phyloP scores from a whole-genome alignment of 2,329 filamentous ascomycete genomes.

The Aspergillus pseudonomiae region DNA sequence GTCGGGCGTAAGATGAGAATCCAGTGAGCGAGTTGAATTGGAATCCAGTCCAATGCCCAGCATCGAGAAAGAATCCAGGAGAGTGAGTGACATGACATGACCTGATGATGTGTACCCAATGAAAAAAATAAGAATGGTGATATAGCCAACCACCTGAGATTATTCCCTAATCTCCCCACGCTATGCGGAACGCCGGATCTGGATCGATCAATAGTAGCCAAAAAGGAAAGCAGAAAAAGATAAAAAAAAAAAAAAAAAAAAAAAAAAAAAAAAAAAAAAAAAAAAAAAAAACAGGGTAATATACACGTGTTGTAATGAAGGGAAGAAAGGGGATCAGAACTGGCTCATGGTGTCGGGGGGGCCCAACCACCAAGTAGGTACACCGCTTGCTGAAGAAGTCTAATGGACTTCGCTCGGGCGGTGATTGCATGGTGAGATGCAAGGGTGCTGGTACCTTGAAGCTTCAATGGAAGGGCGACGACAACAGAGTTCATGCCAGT shows the following conservation, averaged over 20 bases:
- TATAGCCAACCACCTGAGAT: not conserved
- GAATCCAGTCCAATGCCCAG: not conserved
- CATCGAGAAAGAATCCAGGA: constrained; percentile 9
- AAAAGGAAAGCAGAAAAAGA: constrained; percentile 13
- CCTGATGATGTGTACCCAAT: constrained; percentile 3
- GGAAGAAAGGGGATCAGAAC: constrained; percentile 10
- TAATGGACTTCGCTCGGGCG: not conserved
- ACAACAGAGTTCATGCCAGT: not conserved
- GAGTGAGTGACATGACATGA: constrained; percentile 26
- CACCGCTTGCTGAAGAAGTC: not conserved
- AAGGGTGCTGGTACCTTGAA: not conserved
- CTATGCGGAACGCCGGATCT: constrained; percentile 31
- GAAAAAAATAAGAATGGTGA: not conserved
- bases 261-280: constrained; percentile 6
- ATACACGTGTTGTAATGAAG: constrained; percentile 9
- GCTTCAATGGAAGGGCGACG: not conserved
- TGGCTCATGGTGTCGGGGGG: not conserved
- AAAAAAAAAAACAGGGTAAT: constrained; percentile 11
- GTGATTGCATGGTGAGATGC: not conserved
- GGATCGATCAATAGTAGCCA: constrained; percentile 7
- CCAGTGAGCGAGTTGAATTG: not conserved
- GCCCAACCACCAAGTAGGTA: not conserved
- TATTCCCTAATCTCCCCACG: constrained; percentile 27
- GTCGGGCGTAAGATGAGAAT: not conserved
- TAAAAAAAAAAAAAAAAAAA: constrained; percentile 4